Evolutionary conservation across 345 rosid species (phyloP).

Genomic region (Gossypium mustelinum): DNA sequence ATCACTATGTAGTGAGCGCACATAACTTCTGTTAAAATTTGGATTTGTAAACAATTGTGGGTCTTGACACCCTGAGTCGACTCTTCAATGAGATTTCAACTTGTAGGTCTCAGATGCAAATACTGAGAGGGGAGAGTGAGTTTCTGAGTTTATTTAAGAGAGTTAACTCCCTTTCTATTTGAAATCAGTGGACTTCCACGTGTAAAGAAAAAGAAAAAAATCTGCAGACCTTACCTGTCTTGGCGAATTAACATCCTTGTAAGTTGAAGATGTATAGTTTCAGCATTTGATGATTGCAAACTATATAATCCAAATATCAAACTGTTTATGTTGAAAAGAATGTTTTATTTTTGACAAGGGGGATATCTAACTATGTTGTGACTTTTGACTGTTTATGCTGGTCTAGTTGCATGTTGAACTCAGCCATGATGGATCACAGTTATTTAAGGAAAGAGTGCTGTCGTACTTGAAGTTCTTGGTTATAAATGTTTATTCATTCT

Average conservation of each 20-base stretch:
- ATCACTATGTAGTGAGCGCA: background rate
- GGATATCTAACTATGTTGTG: background rate
- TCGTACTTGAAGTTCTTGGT: background rate
- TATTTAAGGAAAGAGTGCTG: background rate
- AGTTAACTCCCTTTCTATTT: background rate
- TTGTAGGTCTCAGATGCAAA: background rate
- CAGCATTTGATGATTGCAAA: too few relatives aligned
- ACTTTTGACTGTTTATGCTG: background rate
- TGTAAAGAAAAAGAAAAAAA: too few relatives aligned
- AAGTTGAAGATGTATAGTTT: background rate
- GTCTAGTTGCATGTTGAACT: background rate
- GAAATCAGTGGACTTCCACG: background rate
- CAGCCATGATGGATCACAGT: too few relatives aligned
- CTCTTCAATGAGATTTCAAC: background rate
- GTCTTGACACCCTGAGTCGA: background rate
- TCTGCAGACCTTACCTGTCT: too few relatives aligned
- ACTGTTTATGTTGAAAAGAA: background rate
- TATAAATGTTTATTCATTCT: background rate
- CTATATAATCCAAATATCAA: too few relatives aligned
- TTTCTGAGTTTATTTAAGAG: background rate
- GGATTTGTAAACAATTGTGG: background rate
- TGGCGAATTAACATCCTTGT: background rate
- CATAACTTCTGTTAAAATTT: background rate
- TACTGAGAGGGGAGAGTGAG: background rate
- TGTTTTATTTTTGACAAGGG: background rate